Conservation (phyloP, 1,139 yeast genomes). For the Sugiyamaella xylanicola region DNA sequence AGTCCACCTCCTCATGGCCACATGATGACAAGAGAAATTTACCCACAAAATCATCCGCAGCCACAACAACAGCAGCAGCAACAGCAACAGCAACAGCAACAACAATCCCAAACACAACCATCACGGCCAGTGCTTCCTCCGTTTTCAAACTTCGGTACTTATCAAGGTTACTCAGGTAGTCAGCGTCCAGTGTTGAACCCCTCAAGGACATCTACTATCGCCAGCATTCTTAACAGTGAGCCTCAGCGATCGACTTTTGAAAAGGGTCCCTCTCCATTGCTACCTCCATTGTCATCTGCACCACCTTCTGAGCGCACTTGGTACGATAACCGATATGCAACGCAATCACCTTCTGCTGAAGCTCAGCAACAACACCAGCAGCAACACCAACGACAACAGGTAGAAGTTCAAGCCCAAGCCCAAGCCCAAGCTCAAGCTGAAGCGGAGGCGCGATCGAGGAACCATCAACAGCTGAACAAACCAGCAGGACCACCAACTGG, state of each 20-base stretch:
- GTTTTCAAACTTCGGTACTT: constrained; percentile 14
- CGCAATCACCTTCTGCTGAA: constrained; percentile 7
- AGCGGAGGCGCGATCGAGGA: not conserved
- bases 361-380: not conserved
- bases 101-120: constrained; percentile 3
- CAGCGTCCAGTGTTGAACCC: constrained; percentile 32
- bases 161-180: constrained; percentile 21
- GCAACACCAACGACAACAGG: not conserved
- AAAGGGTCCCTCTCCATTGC: constrained; percentile 18
- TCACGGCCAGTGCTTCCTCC: constrained; percentile 16
- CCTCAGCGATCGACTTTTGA: constrained; percentile 20
- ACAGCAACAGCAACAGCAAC: not conserved
- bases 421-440: constrained; percentile 12
- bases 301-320: constrained; percentile 8
- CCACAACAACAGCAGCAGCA: constrained; percentile 5
- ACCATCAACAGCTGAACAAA: not conserved
- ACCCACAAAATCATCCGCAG: constrained; percentile 11
- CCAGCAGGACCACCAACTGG: constrained; percentile 13
- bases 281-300: constrained; percentile 17
- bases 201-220: constrained; percentile 27
- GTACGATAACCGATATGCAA: constrained; percentile 11
- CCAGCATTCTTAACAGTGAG: constrained; percentile 28
- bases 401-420: not conserved
- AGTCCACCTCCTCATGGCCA: constrained; percentile 20
- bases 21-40: constrained; percentile 1